Evolutionary conservation across 371 early-diverging fungal species (phyloP).

Genomic region (Actinomortierella ambigua): DNA sequence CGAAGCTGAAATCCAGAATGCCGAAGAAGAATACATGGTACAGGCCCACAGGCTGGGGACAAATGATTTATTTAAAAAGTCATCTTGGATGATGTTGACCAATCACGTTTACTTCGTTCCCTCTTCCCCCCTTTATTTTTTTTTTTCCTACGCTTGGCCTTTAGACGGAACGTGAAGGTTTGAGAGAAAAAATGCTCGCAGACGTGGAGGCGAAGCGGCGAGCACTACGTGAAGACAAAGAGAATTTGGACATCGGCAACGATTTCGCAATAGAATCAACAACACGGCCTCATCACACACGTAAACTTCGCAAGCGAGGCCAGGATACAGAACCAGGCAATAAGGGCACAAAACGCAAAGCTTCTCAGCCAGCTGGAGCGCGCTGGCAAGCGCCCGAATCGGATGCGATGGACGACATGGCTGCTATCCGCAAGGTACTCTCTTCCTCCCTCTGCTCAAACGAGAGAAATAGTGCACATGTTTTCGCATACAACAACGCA

Average conservation of each 20-base stretch:
- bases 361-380: slow-evolving; percentile 24
- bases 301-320: slow-evolving; percentile 35
- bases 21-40: slow-evolving; percentile 66
- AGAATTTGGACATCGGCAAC: slow-evolving; percentile 73
- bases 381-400: slow-evolving; percentile 38
- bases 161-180: slow-evolving; percentile 67
- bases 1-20: slow-evolving; percentile 56
- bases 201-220: slow-evolving; percentile 77
- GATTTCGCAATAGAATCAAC: slow-evolving; percentile 50
- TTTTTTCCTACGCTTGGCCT: slow-evolving; percentile 4
- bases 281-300: slow-evolving; percentile 30
- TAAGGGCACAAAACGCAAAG: slow-evolving; percentile 36
- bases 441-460: too few species aligned
- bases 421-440: slow-evolving; percentile 41
- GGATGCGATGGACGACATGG: slow-evolving; percentile 38
- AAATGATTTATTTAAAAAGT: too few species aligned
- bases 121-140: background rate
- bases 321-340: slow-evolving; percentile 32
- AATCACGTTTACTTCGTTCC: too few species aligned
- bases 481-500: too few species aligned
- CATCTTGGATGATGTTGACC: background rate
- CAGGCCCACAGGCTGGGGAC: slow-evolving; percentile 2
- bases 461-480: too few species aligned
- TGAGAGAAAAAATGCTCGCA: slow-evolving; percentile 74
- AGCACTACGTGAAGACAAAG: slow-evolving; percentile 83